Base-by-base conservation (phyloP, 331 rosid genomes). In the Malus hybrid region DNA sequence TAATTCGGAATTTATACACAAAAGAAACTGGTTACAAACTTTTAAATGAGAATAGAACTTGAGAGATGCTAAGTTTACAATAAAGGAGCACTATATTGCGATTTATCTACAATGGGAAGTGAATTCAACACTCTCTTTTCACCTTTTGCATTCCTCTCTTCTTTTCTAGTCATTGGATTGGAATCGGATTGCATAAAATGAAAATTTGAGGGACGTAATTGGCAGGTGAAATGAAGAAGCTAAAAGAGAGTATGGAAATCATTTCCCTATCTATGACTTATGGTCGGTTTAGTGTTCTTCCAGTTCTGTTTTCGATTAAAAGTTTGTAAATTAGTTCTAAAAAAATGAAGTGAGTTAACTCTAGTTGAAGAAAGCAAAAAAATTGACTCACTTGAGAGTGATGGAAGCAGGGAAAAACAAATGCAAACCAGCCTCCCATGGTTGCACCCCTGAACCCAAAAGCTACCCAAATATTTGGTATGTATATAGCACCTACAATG, bases 391-490 rank as follows among this genome's bases (percentile, higher is more conserved):
- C 80, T 70, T 76, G 77, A 80, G 84, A 36, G 71, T 18, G 54
- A 80, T 56, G 29, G 66, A 65, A 65, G 80, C 80, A 42, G 80
- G 84, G n/a, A 31, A 80, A 80, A 64, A 76, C 65, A 50, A 70
- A 80, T 63, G 77, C 80, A 56, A 80, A n/a, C 15, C 65, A 48
- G 6, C 62, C 68, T 75, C 73, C 80, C 55, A 76, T 34, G 39
- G 80, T 80, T 31, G 78, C 77, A 69, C 84, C 80, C 1, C 69
- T 31, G 69, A 76, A 56, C 71, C 71, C 70, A 10, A 76, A 80
- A 65, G 80, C 84, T 2, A 75, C 70, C 84, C 84, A 80, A 2
- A 71, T 80, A 65, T 10, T 65, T 31, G 80, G 84, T 64, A 80
- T 44, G 63, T 31, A 76, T 39, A 75, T 71, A 12, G 84, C 84